Evolutionary conservation across 805 yeast genomes (phyloP).

Genomic region (Saccharomyces jurei): DNA sequence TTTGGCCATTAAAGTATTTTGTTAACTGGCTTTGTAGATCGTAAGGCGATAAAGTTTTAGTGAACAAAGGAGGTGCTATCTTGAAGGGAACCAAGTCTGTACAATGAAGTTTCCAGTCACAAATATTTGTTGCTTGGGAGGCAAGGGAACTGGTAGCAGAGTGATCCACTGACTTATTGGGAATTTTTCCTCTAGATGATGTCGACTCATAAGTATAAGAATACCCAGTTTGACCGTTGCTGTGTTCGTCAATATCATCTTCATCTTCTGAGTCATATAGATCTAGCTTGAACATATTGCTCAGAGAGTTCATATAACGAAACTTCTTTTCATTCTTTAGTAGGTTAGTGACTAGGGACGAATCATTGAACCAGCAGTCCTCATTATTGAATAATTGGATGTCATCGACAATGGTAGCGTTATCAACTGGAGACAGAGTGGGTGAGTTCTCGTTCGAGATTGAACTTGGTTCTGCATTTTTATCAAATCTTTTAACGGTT

Average conservation of each 20-base stretch:
- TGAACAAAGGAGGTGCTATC: neutral
- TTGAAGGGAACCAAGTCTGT: conserved; percentile 8
- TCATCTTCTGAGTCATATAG: conserved; percentile 3
- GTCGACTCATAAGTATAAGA: neutral
- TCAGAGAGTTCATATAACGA: neutral
- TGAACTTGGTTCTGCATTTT: conserved; percentile 50
- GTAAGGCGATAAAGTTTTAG: neutral
- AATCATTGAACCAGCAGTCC: conserved; percentile 11
- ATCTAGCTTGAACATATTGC: conserved; percentile 3
- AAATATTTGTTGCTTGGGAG: neutral
- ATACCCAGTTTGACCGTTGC: conserved; percentile 4
- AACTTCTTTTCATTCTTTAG: conserved; percentile 6
- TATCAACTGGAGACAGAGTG: conserved; percentile 10
- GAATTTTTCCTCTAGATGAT: conserved; percentile 2
- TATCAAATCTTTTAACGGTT: conserved; percentile 57
- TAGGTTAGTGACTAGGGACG: conserved; percentile 4
- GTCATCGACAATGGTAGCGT: conserved; percentile 3
- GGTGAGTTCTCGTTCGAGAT: conserved; percentile 51
- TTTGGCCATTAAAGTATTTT: conserved; percentile 17
- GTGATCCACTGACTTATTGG: neutral
- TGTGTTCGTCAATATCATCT: conserved; percentile 1
- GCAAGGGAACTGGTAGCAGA: neutral
- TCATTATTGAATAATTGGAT: conserved; percentile 3
- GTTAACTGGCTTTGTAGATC: conserved; percentile 11
- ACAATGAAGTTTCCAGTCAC: conserved; percentile 8